Conservation (phyloP, 140 eudicot genomes). For the Ambrosia hybrid region DNA sequence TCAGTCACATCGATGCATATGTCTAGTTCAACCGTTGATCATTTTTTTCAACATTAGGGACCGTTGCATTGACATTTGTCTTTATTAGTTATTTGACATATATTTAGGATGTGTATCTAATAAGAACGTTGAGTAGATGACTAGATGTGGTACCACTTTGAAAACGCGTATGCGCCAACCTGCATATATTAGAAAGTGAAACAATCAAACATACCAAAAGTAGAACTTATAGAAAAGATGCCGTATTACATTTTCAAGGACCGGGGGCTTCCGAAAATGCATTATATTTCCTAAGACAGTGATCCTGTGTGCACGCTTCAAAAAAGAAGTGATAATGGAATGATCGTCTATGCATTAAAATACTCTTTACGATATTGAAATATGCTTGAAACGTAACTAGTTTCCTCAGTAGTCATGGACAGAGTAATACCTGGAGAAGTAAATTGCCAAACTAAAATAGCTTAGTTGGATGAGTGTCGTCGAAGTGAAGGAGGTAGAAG, state of each 20-base stretch:
- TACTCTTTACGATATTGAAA: background rate
- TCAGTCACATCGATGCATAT: background rate
- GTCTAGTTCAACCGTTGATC: background rate
- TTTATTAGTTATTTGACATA: constrained; percentile 6
- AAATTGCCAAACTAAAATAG: too few relatives aligned
- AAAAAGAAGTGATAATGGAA: background rate
- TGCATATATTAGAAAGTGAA: background rate
- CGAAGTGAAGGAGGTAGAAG: too few relatives aligned
- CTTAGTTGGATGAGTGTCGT: too few relatives aligned
- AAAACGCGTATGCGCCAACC: background rate
- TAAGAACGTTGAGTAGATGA: background rate
- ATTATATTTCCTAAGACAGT: too few relatives aligned
- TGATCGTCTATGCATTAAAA: background rate
- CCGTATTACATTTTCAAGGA: background rate
- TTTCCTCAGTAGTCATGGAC: too few relatives aligned
- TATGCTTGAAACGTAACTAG: too few relatives aligned
- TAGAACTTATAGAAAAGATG: too few relatives aligned
- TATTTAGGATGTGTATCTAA: background rate
- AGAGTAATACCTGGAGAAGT: too few relatives aligned
- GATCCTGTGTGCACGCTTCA: too few relatives aligned
- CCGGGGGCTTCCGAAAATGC: too few relatives aligned
- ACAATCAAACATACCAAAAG: background rate
- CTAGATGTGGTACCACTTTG: background rate
- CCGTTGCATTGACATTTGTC: too few relatives aligned
- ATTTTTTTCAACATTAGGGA: background rate